phyloP scores from a whole-genome alignment of 164 flowering plant genomes.

The Tetracentron sinense region DNA sequence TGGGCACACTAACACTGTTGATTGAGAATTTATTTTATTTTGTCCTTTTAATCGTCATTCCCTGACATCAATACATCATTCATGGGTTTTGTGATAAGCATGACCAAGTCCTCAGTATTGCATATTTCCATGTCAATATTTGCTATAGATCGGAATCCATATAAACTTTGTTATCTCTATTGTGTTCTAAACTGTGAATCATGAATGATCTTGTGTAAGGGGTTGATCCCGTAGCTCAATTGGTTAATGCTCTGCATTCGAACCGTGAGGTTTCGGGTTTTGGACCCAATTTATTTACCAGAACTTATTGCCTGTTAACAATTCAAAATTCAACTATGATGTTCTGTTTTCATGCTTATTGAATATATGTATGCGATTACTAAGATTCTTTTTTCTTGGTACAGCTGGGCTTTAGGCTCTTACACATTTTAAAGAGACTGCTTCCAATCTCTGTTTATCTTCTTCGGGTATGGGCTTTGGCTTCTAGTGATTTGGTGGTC shows the following conservation, averaged over 20 bases:
- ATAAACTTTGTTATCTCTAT: too few relatives aligned
- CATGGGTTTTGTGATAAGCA: background rate
- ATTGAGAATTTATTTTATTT: too few relatives aligned
- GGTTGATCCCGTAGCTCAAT: background rate
- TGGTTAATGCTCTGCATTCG: background rate
- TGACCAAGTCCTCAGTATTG: background rate
- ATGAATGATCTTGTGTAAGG: too few relatives aligned
- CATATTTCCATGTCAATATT: background rate
- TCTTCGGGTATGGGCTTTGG: conserved; percentile 60
- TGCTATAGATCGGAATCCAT: too few relatives aligned
- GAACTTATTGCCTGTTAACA: too few relatives aligned
- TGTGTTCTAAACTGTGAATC: too few relatives aligned
- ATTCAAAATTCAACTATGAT: too few relatives aligned
- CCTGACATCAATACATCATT: background rate
- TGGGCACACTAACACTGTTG: background rate
- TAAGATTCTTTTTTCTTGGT: conserved; percentile 18
- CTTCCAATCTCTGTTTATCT: conserved; percentile 89
- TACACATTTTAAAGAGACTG: conserved; percentile 86
- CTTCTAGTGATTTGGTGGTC: background rate
- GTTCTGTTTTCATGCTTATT: background rate
- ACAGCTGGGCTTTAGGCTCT: conserved; percentile 80
- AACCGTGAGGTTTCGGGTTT: background rate
- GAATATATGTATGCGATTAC: background rate
- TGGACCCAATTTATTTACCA: too few relatives aligned
- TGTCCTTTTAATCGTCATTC: background rate